Evolutionary conservation across 495 filamentous ascomycete genomes (phyloP).

Genomic region (Hypoxylon fragiforme): DNA sequence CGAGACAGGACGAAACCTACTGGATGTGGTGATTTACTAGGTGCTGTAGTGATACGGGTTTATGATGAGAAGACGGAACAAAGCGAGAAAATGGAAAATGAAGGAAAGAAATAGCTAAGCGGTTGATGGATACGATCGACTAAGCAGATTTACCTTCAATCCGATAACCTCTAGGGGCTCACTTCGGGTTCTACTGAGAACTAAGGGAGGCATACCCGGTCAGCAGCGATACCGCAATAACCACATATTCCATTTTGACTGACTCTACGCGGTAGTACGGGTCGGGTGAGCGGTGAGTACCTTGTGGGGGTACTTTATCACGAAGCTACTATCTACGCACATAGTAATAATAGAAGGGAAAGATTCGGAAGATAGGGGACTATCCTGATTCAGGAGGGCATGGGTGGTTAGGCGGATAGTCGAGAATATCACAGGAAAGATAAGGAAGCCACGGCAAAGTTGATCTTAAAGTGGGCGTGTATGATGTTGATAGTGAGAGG

Average conservation of each 20-base stretch:
- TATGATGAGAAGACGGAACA: slow-evolving; percentile 18
- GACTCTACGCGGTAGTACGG: slow-evolving; percentile 5
- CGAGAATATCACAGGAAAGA: slow-evolving; percentile 30
- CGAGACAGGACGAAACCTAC: slow-evolving; percentile 13
- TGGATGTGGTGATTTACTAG: slow-evolving; percentile 6
- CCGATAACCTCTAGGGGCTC: slow-evolving; percentile 3
- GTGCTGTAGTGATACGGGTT: slow-evolving; percentile 13
- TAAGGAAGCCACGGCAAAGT: slow-evolving; percentile 28
- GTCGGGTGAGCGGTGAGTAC: slow-evolving; percentile 17
- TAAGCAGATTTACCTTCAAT: slow-evolving; percentile 23
- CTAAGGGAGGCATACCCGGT: slow-evolving; percentile 9
- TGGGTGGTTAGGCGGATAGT: slow-evolving; percentile 13
- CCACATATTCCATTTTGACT: slow-evolving; percentile 1
- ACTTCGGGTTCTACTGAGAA: slow-evolving; percentile 23
- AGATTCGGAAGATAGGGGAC: neutral
- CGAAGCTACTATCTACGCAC: slow-evolving; percentile 11
- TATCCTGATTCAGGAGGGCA: slow-evolving; percentile 21
- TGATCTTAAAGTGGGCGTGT: slow-evolving; percentile 23
- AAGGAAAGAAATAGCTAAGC: slow-evolving; percentile 8
- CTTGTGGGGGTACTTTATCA: slow-evolving; percentile 16
- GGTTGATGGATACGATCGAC: slow-evolving; percentile 30
- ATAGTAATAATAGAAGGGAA: slow-evolving; percentile 18
- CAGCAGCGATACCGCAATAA: slow-evolving; percentile 31
- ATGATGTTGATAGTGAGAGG: slow-evolving; percentile 24
- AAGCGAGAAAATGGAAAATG: slow-evolving; percentile 6